phyloP scores from a whole-genome alignment of 2,329 filamentous ascomycete genomes.

The Lachnum nothofagi region DNA sequence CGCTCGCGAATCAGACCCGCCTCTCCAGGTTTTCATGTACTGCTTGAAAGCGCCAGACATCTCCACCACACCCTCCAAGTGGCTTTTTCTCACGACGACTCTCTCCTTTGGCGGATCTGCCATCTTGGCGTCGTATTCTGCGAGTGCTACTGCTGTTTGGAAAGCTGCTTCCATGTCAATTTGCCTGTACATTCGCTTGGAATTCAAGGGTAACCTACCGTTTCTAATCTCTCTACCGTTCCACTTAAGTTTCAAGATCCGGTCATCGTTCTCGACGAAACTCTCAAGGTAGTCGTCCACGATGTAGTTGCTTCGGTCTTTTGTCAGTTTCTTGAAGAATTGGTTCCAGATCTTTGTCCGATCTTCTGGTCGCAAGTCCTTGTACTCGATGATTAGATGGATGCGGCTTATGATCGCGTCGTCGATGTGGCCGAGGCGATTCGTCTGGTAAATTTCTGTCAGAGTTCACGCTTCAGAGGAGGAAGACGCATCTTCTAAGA shows the following conservation, averaged over 20 bases:
- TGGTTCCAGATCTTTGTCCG: conserved; percentile 31
- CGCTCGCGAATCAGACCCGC: no score
- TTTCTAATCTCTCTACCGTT: conserved; percentile 29
- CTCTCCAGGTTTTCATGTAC: no score
- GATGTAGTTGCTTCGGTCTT: conserved; percentile 16
- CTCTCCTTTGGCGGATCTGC: background rate
- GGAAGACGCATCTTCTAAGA: no score
- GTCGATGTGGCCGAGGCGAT: conserved; percentile 38
- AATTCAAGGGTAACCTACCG: no score
- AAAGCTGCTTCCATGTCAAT: no score
- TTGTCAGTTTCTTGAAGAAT: conserved; percentile 20
- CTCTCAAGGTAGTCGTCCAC: conserved; percentile 15
- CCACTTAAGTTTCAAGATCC: conserved; percentile 22
- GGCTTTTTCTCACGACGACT: conserved; percentile 18
- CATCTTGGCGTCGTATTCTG: conserved; percentile 19
- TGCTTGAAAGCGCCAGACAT: conserved; percentile 23
- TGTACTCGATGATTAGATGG: conserved; percentile 34
- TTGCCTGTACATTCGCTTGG: no score
- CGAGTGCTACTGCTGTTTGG: conserved; percentile 25
- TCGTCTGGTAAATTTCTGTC: no score
- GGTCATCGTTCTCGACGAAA: conserved; percentile 18
- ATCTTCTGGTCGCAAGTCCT: conserved; percentile 22
- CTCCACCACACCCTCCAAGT: conserved; percentile 23
- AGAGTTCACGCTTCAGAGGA: no score
- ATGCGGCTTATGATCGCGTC: conserved; percentile 37